Percentiles rank a stretch among this genome's conserved stretches.
Evolutionary conservation across 2,329 filamentous ascomycete genomes (phyloP).

Genomic region (Diatrype stigma): DNA sequence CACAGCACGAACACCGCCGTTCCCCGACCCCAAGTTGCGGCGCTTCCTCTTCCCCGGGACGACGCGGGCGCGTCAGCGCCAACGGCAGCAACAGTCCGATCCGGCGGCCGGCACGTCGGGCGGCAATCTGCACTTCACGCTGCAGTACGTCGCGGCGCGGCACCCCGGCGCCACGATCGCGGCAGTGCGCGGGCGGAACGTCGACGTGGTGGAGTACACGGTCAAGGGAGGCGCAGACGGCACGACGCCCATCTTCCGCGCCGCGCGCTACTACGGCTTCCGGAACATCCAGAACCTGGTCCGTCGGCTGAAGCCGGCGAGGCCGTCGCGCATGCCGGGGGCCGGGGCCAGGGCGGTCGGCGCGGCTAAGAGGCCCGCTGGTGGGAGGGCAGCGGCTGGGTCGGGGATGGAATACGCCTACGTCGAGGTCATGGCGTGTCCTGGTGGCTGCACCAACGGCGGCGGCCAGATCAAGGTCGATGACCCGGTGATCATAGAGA

Average conservation of each 20-base stretch:
- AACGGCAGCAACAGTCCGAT: slow-evolving; percentile 38
- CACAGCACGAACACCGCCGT: slow-evolving; percentile 48
- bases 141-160: slow-evolving; percentile 67
- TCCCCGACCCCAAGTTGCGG: slow-evolving; percentile 69
- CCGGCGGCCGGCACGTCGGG: slow-evolving; percentile 73
- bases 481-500: slow-evolving; percentile 61
- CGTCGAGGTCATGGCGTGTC: slow-evolving; percentile 98
- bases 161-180: slow-evolving; percentile 70
- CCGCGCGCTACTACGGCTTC: slow-evolving; percentile 94
- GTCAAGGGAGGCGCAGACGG: slow-evolving; percentile 53
- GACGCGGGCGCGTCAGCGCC: too few relatives aligned
- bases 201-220: slow-evolving; percentile 83
- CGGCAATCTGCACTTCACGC: slow-evolving; percentile 81
- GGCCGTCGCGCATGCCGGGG: slow-evolving; percentile 74
- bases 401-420: slow-evolving; percentile 74
- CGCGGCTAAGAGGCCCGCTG: slow-evolving; percentile 48
- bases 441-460: slow-evolving; percentile 97
- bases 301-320: slow-evolving; percentile 79
- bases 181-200: slow-evolving; percentile 74
- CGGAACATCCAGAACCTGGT: slow-evolving; percentile 98
- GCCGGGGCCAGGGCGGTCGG: slow-evolving; percentile 55
- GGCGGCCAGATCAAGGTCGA: slow-evolving; percentile 92
- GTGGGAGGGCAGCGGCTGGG: slow-evolving; percentile 45
- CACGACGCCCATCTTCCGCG: slow-evolving; percentile 63
- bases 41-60: slow-evolving; percentile 78